phyloP scores from a whole-genome alignment of 495 filamentous ascomycete genomes.

The Hypoxylon intermedium region DNA sequence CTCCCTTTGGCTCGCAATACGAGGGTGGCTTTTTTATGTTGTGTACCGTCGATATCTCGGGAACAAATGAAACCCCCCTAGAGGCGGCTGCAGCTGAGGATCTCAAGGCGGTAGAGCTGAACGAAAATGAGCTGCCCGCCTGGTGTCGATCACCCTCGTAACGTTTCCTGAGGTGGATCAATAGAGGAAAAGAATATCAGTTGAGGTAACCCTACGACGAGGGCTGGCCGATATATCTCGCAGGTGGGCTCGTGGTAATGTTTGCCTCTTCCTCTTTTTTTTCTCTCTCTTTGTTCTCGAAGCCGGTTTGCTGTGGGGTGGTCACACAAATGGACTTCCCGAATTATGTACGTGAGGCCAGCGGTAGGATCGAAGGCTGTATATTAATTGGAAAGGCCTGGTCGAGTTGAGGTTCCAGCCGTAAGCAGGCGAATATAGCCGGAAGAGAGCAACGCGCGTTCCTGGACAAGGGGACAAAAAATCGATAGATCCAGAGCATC shows the following conservation, averaged over 20 bases:
- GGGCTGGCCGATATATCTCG: conserved; percentile 35
- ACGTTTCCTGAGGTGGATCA: conserved; percentile 27
- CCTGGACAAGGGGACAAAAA: conserved; percentile 19
- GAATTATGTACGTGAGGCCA: conserved; percentile 28
- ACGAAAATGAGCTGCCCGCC: conserved; percentile 12
- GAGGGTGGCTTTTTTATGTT: conserved; percentile 24
- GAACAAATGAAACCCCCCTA: conserved; percentile 13
- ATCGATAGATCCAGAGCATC: conserved; percentile 27
- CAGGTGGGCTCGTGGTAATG: conserved; percentile 5
- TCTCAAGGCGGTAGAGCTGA: conserved; percentile 32
- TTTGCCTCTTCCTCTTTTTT: background rate
- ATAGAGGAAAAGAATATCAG: conserved; percentile 12
- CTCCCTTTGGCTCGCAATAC: too few species aligned
- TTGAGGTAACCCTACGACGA: conserved; percentile 35
- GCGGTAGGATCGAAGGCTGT: conserved; percentile 30
- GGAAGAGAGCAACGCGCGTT: conserved; percentile 38
- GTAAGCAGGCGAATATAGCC: conserved; percentile 39
- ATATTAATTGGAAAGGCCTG: conserved; percentile 39
- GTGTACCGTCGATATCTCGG: conserved; percentile 29
- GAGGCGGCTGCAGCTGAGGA: conserved; percentile 26
- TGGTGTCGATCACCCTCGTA: conserved; percentile 35
- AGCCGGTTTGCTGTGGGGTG: conserved; percentile 22
- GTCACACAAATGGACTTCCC: conserved; percentile 31
- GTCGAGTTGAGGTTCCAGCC: conserved; percentile 34
- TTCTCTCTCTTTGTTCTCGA: conserved; percentile 31